Conservation (phyloP, 176 grass and related monocot species). For the Luzula sylvatica region DNA sequence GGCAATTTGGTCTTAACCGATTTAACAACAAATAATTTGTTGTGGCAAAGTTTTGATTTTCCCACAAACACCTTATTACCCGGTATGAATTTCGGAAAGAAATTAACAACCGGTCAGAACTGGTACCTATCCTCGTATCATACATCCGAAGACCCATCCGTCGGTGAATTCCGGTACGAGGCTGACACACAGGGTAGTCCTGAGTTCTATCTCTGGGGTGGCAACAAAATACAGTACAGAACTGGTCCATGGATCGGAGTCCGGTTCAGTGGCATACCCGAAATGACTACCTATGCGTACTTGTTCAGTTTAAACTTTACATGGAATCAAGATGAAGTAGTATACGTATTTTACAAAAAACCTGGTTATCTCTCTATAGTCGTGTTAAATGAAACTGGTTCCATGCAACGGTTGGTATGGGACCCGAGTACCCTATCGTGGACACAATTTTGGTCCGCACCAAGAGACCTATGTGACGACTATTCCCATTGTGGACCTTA, state of each 20-base stretch:
- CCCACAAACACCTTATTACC: too few relatives aligned
- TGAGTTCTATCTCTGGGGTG: slow-evolving; percentile 13
- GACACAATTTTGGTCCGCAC: neutral
- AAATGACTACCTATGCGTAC: slow-evolving; percentile 32
- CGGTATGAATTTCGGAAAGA: too few relatives aligned
- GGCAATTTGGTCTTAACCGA: too few relatives aligned
- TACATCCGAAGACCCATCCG: slow-evolving; percentile 23
- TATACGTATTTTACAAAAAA: neutral
- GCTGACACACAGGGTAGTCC: slow-evolving; percentile 17
- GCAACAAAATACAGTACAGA: neutral
- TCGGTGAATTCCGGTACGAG: slow-evolving; percentile 5
- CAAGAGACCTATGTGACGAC: slow-evolving; percentile 22
- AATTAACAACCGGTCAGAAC: too few relatives aligned
- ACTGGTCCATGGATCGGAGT: slow-evolving; percentile 33
- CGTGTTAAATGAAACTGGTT: slow-evolving; percentile 13
- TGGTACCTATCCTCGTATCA: too few relatives aligned
- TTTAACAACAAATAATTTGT: too few relatives aligned
- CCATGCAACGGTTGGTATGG: slow-evolving; percentile 13
- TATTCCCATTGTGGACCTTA: slow-evolving; percentile 26
- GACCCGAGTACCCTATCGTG: neutral
- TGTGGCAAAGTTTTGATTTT: too few relatives aligned
- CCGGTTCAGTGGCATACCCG: slow-evolving; percentile 42
- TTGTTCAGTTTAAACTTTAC: slow-evolving; percentile 19
- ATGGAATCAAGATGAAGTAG: neutral
- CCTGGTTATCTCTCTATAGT: neutral